Base-by-base conservation (phyloP, 1,139 yeast species). In the Sugiyamaella pinicola region DNA sequence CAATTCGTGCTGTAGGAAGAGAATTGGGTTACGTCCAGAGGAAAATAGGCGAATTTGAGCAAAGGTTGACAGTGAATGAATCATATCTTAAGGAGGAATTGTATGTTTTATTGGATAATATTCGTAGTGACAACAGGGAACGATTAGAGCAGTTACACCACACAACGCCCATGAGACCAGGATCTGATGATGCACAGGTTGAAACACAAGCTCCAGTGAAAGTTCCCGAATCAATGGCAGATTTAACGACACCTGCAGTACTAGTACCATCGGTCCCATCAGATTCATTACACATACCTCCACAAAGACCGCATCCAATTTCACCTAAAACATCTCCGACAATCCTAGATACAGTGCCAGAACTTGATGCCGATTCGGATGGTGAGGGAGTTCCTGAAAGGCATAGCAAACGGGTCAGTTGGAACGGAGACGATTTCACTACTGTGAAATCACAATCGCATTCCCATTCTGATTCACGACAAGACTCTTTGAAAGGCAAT, bases 31-130 rank as follows among this genome's bases (percentile, higher is more conserved):
- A 22, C 24, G 35, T 45, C n/a, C 49, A 45, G 17, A 15, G 42
- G 24, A 45, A 34, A 24, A 22, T 45, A 10, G 26, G 24, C 8
- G 34, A 45, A 24, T 24, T 45, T 17, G 49, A 45, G 33, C 42
- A 45, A 17, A 24, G 35, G 22, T 10, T 45, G 19, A 26, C 24
- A 6, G 13, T 12, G 15, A 45, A 45, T 22, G 42, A 45, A 19
- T 22, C 41, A 29, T 40, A 24, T 40, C 33, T 40, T 4, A 21
- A 29, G 21, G 31, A 26, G 5, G 47, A 42, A 29, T 15, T 34
- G 28, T 28, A 21, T 13, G 22, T 24, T 24, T 12, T 44, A 33
- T n/a, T 24, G 42, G 41, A 17, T 15, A 26, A 45, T 33, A 33
- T 31, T 33, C 34, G 21, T 21, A 40, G n/a, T 24, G 19, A 40